Evolutionary conservation across 768 basidiomycete species (phyloP).

Genomic region (Galerina sulciceps): DNA sequence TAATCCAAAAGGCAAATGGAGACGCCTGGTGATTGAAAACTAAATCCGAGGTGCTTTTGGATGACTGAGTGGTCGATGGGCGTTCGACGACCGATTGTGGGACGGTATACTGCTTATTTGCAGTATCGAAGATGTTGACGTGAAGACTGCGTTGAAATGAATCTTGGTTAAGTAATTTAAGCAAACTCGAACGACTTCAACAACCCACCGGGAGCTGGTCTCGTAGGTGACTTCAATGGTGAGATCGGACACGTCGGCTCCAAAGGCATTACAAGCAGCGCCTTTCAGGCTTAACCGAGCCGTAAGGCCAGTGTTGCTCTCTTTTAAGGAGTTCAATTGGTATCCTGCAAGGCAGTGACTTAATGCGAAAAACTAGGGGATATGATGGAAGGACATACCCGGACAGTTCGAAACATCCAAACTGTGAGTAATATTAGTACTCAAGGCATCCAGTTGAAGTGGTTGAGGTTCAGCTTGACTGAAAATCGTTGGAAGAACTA

Average conservation of each 20-base stretch:
- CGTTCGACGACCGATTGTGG: slow-evolving; percentile 48
- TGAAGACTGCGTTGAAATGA: slow-evolving; percentile 49
- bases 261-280: slow-evolving; percentile 66
- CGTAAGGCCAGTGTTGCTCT: slow-evolving; percentile 52
- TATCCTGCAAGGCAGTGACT: slow-evolving; percentile 48
- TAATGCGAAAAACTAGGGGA: slow-evolving; percentile 3
- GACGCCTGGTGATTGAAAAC: slow-evolving; percentile 66
- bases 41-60: slow-evolving; percentile 56
- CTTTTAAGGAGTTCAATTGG: slow-evolving; percentile 44
- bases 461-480: not conserved
- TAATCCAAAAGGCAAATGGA: slow-evolving; percentile 85
- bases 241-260: slow-evolving; percentile 58
- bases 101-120: slow-evolving; percentile 66
- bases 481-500: not conserved
- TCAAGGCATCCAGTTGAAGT: not conserved
- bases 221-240: slow-evolving; percentile 74
- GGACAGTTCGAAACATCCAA: slow-evolving; percentile 22
- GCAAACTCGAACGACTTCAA: not conserved
- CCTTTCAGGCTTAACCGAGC: slow-evolving; percentile 61
- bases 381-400: slow-evolving; percentile 12
- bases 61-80: slow-evolving; percentile 38
- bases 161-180: not conserved
- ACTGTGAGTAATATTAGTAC: not conserved
- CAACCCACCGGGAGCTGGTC: slow-evolving; percentile 48
- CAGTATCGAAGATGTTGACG: slow-evolving; percentile 69